These are phyloP conservation scores for Apiotrichum mycotoxinovorans DNA, from an alignment of 1,284 basidiomycete species.

Conservation along the genomic window DNA sequence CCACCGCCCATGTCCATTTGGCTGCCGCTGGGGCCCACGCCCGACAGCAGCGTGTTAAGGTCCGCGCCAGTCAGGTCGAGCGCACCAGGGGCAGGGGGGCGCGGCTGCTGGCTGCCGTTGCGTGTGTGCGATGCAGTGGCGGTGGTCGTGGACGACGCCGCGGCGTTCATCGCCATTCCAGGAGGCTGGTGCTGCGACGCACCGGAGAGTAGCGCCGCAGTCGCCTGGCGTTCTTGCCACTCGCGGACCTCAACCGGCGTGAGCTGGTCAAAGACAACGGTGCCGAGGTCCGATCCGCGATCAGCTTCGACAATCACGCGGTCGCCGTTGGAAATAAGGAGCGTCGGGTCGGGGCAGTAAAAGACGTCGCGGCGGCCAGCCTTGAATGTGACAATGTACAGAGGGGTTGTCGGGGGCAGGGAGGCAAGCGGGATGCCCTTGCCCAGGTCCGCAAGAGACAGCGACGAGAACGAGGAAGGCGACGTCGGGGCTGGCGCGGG, in stretches of 20 bases:
- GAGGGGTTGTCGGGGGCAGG: constrained; percentile 76
- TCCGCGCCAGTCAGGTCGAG: constrained; percentile 37
- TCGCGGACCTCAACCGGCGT: constrained; percentile 87
- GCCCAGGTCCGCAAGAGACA: constrained; percentile 66
- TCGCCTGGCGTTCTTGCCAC: constrained; percentile 71
- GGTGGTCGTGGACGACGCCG: background rate
- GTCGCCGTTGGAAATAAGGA: constrained; percentile 66
- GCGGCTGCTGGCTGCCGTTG: constrained; percentile 15
- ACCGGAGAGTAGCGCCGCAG: constrained; percentile 44
- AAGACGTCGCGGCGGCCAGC: constrained; percentile 91
- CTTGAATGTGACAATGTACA: constrained; percentile 97
- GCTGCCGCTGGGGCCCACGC: constrained; percentile 39
- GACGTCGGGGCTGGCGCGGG: constrained; percentile 24
- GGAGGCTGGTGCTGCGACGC: constrained; percentile 47
- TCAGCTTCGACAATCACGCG: constrained; percentile 93
- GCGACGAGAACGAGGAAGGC: constrained; percentile 41
- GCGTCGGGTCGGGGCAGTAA: constrained; percentile 68
- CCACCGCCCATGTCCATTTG: constrained; percentile 38
- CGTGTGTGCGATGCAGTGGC: constrained; percentile 9
- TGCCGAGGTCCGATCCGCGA: constrained; percentile 86
- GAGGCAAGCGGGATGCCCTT: constrained; percentile 81
- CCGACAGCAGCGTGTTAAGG: constrained; percentile 35
- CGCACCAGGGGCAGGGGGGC: constrained; percentile 16
- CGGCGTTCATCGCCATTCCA: constrained; percentile 48
- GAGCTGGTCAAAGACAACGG: constrained; percentile 82